phyloP scores from a whole-genome alignment of 352 stramenopile genomes.

The Phytophthora parvispora region DNA sequence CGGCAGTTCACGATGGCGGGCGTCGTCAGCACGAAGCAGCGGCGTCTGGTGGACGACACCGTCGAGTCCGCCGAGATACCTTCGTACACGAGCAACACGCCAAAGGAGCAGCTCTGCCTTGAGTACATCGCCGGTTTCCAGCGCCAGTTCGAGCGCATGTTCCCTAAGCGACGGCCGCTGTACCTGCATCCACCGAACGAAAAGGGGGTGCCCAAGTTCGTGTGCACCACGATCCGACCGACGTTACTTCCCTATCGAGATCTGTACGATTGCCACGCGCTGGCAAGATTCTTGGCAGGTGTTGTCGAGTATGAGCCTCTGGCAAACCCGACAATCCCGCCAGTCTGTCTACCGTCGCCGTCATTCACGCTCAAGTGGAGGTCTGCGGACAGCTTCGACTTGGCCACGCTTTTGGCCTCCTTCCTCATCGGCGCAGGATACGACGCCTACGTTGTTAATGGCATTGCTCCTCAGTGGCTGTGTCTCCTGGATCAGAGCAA shows the following conservation, averaged over 20 bases:
- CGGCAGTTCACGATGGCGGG: constrained; percentile 81
- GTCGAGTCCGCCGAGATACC: constrained; percentile 30
- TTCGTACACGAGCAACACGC: constrained; percentile 72
- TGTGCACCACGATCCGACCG: constrained; percentile 95
- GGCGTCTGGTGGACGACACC: constrained; percentile 73
- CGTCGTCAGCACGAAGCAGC: constrained; percentile 85
- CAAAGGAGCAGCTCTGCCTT: constrained; percentile 94
- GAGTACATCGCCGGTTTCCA: constrained; percentile 95
- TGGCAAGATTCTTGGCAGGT: constrained; percentile 92
- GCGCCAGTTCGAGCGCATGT: constrained; percentile 92
- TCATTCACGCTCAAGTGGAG: constrained; percentile 90
- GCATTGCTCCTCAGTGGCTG: constrained; percentile 89
- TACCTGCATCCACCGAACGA: constrained; percentile 95
- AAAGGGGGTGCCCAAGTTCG: constrained; percentile 94
- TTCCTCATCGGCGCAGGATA: constrained; percentile 96
- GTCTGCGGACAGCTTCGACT: constrained; percentile 94
- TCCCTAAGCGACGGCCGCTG: constrained; percentile 75
- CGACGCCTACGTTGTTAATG: constrained; percentile 96
- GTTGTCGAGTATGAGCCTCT: constrained; percentile 96
- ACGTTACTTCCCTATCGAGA: constrained; percentile 94
- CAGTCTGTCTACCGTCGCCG: constrained; percentile 84
- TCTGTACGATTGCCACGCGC: constrained; percentile 91
- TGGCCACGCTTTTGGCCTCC: constrained; percentile 89
- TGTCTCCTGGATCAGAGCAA: constrained; percentile 94
- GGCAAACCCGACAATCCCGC: constrained; percentile 78